Conservation (phyloP, 306 rosid species). For the Dalbergia cochinchinensis region DNA sequence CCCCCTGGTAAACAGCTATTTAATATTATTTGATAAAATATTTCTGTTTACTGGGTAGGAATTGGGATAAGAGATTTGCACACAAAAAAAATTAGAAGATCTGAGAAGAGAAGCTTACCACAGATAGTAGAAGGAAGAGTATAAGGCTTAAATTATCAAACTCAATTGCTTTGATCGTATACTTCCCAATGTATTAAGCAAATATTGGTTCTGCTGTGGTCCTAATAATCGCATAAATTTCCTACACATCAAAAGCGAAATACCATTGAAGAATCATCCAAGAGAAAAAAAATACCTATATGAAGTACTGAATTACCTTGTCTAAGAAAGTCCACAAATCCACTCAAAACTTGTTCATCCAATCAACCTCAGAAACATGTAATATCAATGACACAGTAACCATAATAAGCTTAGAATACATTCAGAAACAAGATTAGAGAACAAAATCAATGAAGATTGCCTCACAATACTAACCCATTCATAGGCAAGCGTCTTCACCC, state of each 20-base stretch:
- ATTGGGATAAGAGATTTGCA: neutral
- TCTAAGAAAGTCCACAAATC: conserved; percentile 90
- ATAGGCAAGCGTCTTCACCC: conserved; percentile 84
- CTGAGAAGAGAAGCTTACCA: conserved; percentile 59
- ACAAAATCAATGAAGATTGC: neutral
- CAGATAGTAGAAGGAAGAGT: conserved; percentile 77
- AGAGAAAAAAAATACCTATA: neutral
- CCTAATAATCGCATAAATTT: conserved; percentile 69
- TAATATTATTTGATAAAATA: neutral
- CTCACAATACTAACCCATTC: conserved; percentile 75
- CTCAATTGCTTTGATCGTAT: conserved; percentile 54
- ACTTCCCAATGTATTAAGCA: conserved; percentile 37
- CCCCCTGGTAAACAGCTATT: conserved; percentile 5
- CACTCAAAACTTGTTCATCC: conserved; percentile 75
- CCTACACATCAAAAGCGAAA: conserved; percentile 57
- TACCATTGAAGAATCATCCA: conserved; percentile 32
- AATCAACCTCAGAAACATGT: conserved; percentile 71
- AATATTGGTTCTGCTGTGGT: conserved; percentile 66
- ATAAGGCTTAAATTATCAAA: conserved; percentile 74
- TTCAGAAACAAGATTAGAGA: neutral
- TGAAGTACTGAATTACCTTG: conserved; percentile 57
- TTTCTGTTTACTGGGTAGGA: neutral
- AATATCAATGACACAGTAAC: conserved; percentile 42
- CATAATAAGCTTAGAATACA: neutral
- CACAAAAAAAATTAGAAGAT: neutral